phyloP scores from a whole-genome alignment of 805 yeast genomes.

The Brettanomyces sp. region DNA sequence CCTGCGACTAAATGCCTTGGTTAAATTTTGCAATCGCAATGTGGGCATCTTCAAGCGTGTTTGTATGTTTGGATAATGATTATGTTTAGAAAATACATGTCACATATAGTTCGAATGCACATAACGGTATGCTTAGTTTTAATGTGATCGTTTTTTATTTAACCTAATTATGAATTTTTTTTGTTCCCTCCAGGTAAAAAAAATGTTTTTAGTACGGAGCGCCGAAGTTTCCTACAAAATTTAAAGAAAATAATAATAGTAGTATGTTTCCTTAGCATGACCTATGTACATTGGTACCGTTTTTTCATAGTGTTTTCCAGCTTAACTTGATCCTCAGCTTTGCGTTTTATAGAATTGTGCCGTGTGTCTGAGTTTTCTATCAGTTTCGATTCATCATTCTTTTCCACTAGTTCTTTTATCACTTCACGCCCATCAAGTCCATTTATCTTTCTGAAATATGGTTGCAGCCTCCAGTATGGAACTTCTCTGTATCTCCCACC shows the following conservation, averaged over 20 bases:
- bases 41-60: too few relatives aligned
- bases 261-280: not conserved
- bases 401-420: not conserved
- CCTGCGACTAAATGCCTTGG: not conserved
- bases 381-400: not conserved
- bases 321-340: not conserved
- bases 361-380: not conserved
- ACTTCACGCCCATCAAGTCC: constrained; percentile 53
- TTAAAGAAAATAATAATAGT: too few relatives aligned
- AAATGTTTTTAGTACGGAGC: too few relatives aligned
- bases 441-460: constrained; percentile 82
- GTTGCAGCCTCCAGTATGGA: constrained; percentile 96
- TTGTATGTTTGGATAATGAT: too few relatives aligned
- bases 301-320: not conserved
- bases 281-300: not conserved
- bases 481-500: constrained; percentile 74
- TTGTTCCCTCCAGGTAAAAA: too few relatives aligned
- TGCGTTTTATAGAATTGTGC: not conserved
- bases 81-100: too few relatives aligned
- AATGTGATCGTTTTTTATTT: too few relatives aligned
- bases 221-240: too few relatives aligned
- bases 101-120: too few relatives aligned
- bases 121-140: too few relatives aligned
- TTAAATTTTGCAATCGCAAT: too few relatives aligned
- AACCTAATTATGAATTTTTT: too few relatives aligned